Base-by-base conservation (phyloP, 2,329 filamentous ascomycete species). In the Lachnellula cervina region DNA sequence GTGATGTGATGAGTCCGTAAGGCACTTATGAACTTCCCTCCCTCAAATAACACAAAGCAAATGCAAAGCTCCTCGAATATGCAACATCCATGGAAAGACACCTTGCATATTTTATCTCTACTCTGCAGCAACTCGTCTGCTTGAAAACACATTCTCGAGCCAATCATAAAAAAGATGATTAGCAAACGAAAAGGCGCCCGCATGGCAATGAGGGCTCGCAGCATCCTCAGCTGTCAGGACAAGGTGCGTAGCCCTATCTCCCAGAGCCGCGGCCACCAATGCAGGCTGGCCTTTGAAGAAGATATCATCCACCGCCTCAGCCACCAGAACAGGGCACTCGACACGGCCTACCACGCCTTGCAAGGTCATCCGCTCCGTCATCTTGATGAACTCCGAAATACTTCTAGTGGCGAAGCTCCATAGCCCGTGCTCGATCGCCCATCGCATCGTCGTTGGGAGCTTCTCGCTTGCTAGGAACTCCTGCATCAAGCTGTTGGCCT, bases 221-320 rank as follows among this genome's bases (percentile, higher is more conserved):
- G 17, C 43, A 51, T 51, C 48, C 35, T 21, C 35, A 21, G 48
- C 51, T 0, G 44, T 53, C 32, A 58, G 59, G 45, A 66, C 59
- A 1, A 62, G 61, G 11, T 55, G 58, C 13, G 61, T 65, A 11
- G 65, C 66, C 28, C 57, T 60, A 9, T 59, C 47, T 5, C 63
- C 65, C 35, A 68, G 48, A 7, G 45, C 61, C 35, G 59, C 28
- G 1, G 49, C 59, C n/a, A 68, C 59, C 47, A 54, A 17, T 43
- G 56, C 43, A 17, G 66, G 66, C 59, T 68, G 66, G 0, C 66
- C 64, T 23, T 61, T 40, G 54, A 67, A 68, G 55, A 68, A 68
- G 48, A 62, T 56, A 32, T 70, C 68, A 32, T 57, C 35, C 45
- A 58, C 45, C 6, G 66, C 65, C 3, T 61, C 58, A 2, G 50